These are phyloP conservation scores for Chlorella sorokiniana DNA, from an alignment of 139 green algal genomes.

Conservation along the genomic window DNA sequence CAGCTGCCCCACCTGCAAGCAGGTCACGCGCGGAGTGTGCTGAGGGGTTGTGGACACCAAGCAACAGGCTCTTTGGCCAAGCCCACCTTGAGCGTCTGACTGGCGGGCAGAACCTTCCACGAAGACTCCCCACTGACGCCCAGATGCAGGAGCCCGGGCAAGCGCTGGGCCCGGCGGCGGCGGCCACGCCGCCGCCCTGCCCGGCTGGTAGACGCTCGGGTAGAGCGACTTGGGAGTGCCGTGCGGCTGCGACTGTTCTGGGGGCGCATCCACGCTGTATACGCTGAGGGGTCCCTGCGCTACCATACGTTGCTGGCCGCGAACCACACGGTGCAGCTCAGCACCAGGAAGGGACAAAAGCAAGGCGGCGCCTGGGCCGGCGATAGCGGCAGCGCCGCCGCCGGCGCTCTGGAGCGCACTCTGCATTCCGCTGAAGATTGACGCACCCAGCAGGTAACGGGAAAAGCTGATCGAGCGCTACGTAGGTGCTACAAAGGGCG, in stretches of 20 bases:
- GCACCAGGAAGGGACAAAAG: constrained; percentile 2
- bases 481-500: too few species aligned
- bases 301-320: not conserved
- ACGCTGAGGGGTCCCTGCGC: not conserved
- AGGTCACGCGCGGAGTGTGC: not conserved
- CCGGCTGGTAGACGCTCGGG: not conserved
- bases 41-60: too few species aligned
- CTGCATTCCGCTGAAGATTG: too few species aligned
- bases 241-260: not conserved
- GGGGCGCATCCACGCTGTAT: not conserved
- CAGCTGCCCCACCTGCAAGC: not conserved
- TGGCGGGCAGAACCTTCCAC: constrained; percentile 17
- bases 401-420: not conserved
- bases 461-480: too few species aligned
- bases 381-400: not conserved
- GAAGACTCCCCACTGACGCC: constrained; percentile 1
- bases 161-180: too few species aligned
- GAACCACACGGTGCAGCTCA: not conserved
- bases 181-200: not conserved
- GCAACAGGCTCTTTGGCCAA: too few species aligned
- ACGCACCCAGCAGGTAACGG: too few species aligned
- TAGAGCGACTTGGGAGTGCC: not conserved
- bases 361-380: not conserved
- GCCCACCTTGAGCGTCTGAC: constrained; percentile 34
- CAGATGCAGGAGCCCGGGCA: not conserved